Percentiles rank a stretch among this genome's conserved stretches.
Evolutionary conservation across 1,139 yeast genomes (phyloP).

Genomic region (Meyerozyma sp.): DNA sequence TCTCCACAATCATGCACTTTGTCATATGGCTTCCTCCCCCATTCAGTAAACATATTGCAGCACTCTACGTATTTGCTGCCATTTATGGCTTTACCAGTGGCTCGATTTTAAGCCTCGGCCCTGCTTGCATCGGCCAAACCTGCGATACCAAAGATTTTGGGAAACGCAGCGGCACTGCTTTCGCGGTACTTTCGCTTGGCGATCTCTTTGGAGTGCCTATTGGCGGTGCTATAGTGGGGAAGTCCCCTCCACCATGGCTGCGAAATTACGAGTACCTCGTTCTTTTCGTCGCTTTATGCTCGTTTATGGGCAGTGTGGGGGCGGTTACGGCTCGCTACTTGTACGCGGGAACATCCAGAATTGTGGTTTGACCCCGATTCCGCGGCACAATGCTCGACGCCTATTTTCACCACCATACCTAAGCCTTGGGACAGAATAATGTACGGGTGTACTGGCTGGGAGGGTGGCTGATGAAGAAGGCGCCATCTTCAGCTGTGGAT

Average conservation of each 20-base stretch:
- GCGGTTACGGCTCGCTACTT: slow-evolving; percentile 21
- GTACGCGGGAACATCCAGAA: slow-evolving; percentile 18
- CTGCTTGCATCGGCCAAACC: slow-evolving; percentile 27
- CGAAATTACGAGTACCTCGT: slow-evolving; percentile 23
- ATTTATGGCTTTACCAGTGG: slow-evolving; percentile 28
- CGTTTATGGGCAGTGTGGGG: slow-evolving; percentile 21
- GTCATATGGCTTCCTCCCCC: slow-evolving; percentile 24
- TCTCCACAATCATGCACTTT: slow-evolving; percentile 18
- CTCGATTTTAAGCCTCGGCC: slow-evolving; percentile 24
- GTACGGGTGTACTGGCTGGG: neutral
- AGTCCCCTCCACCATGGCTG: slow-evolving; percentile 8
- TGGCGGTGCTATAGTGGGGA: slow-evolving; percentile 29
- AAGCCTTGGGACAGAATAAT: neutral
- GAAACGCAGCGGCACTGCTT: slow-evolving; percentile 26
- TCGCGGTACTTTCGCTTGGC: slow-evolving; percentile 27
- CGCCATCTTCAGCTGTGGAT: no score
- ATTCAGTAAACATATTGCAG: slow-evolving; percentile 20
- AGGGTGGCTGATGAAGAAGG: neutral
- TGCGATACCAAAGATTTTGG: slow-evolving; percentile 26
- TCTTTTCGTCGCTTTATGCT: slow-evolving; percentile 20
- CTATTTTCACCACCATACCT: neutral
- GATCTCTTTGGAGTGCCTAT: slow-evolving; percentile 31
- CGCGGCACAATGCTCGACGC: neutral
- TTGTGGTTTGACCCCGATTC: slow-evolving; percentile 2
- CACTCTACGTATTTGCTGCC: slow-evolving; percentile 22